Percentiles rank a stretch among this genome's conserved stretches.
phyloP scores from a whole-genome alignment of 2,329 filamentous ascomycete genomes.

The Pseudocercospora musae region DNA sequence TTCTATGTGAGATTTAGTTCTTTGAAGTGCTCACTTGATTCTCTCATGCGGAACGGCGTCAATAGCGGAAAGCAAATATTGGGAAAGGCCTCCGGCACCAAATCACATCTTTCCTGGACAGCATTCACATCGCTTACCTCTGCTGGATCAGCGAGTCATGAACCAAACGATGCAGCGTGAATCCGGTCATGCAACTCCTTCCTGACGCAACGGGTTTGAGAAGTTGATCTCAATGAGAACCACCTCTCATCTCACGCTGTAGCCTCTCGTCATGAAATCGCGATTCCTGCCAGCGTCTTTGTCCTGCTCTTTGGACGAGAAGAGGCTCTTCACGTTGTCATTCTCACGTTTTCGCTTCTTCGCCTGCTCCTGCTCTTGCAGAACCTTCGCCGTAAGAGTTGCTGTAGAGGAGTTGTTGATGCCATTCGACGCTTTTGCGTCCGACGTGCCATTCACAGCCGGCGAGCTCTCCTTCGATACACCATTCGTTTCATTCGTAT shows the following conservation, averaged over 20 bases:
- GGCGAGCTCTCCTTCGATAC: conserved; percentile 7
- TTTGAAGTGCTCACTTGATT: too few relatives aligned
- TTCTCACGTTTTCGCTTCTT: conserved; percentile 73
- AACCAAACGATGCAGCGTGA: too few relatives aligned
- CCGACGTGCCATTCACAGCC: conserved; percentile 16
- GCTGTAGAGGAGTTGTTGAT: conserved; percentile 91
- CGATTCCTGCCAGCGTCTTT: conserved; percentile 41
- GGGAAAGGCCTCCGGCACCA: too few relatives aligned
- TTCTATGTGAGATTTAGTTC: too few relatives aligned
- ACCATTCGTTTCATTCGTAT: conserved; percentile 18
- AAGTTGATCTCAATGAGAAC: too few relatives aligned
- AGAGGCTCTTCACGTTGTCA: conserved; percentile 49
- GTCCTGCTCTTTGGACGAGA: conserved; percentile 39
- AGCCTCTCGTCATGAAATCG: conserved; percentile 52
- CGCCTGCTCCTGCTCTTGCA: conserved; percentile 79
- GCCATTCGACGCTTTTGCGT: conserved; percentile 42
- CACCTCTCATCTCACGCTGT: conserved; percentile 1
- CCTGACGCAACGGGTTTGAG: too few relatives aligned
- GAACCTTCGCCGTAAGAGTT: conserved; percentile 76
- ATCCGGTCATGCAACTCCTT: too few relatives aligned
- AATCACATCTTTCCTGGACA: too few relatives aligned
- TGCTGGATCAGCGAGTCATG: too few relatives aligned
- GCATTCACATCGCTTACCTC: too few relatives aligned
- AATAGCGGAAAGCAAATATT: too few relatives aligned
- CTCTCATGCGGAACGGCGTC: too few relatives aligned